phyloP scores from a whole-genome alignment of 345 rosid genomes.

The Gossypium longicalyx region DNA sequence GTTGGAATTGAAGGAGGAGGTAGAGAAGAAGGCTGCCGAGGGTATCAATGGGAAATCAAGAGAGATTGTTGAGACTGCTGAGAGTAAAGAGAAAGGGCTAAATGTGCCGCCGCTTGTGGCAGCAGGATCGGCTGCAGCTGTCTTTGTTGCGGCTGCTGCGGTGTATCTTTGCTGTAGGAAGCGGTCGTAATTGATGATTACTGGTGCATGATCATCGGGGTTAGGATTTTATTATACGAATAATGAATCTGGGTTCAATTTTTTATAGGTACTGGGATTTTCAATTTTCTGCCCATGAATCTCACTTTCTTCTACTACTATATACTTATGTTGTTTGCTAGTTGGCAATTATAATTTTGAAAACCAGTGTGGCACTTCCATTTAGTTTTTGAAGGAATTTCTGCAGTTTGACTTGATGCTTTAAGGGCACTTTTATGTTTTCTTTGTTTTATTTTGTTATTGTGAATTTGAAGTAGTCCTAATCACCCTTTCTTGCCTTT shows the following conservation, averaged over 20 bases:
- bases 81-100: conserved; percentile 15
- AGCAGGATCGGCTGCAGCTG: conserved; percentile 44
- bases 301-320: not conserved
- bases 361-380: not conserved
- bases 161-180: conserved; percentile 43
- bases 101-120: conserved; percentile 53
- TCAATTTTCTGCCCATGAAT: conserved; percentile 26
- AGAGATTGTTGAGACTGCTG: conserved; percentile 15
- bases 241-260: conserved; percentile 20
- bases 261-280: conserved; percentile 29
- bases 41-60: conserved; percentile 28
- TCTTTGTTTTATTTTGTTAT: not conserved
- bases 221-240: conserved; percentile 11
- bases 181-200: conserved; percentile 28
- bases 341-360: conserved; percentile 7
- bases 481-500: too few relatives aligned
- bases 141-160: conserved; percentile 45
- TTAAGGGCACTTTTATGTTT: not conserved
- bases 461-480: too few relatives aligned
- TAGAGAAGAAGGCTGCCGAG: conserved; percentile 41
- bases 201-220: not conserved
- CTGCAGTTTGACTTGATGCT: not conserved
- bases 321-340: conserved; percentile 17
- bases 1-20: conserved; percentile 36
- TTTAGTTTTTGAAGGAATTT: not conserved